Evolutionary conservation across 208 protist species (phyloP).

Genomic region (Novymonas esmeraldas): DNA sequence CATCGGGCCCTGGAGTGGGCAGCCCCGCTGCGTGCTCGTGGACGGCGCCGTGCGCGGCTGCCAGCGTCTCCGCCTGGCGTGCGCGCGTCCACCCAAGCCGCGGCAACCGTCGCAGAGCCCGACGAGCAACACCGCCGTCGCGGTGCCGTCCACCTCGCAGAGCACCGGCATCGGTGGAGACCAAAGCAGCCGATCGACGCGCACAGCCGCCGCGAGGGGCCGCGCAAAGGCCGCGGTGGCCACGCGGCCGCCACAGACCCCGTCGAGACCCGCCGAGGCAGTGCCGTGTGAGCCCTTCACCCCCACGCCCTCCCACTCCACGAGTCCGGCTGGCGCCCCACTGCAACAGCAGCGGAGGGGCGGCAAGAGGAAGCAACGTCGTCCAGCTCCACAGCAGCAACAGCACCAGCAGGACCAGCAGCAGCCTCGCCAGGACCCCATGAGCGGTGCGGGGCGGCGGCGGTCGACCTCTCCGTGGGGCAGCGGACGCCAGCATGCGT

Average conservation of each 20-base stretch:
- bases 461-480: not conserved
- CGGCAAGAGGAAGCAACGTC: not conserved
- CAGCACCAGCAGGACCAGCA: not conserved
- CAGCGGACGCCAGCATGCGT: not conserved
- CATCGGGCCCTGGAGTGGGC: slow-evolving; percentile 7
- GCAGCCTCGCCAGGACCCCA: too few species aligned
- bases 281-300: not conserved
- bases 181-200: not conserved
- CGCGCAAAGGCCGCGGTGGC: not conserved
- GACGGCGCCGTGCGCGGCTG: not conserved
- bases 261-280: not conserved
- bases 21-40: not conserved
- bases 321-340: not conserved
- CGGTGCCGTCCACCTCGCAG: not conserved
- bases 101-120: not conserved
- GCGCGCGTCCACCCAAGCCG: not conserved
- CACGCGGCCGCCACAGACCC: not conserved
- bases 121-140: not conserved
- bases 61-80: not conserved
- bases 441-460: not conserved
- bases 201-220: not conserved
- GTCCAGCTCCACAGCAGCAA: not conserved
- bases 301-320: not conserved
- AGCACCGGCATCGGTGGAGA: not conserved
- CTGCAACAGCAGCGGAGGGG: not conserved